These are phyloP conservation scores for Monosporascus sp. DNA, from an alignment of 2,329 filamentous ascomycete genomes.

Conservation along the genomic window DNA sequence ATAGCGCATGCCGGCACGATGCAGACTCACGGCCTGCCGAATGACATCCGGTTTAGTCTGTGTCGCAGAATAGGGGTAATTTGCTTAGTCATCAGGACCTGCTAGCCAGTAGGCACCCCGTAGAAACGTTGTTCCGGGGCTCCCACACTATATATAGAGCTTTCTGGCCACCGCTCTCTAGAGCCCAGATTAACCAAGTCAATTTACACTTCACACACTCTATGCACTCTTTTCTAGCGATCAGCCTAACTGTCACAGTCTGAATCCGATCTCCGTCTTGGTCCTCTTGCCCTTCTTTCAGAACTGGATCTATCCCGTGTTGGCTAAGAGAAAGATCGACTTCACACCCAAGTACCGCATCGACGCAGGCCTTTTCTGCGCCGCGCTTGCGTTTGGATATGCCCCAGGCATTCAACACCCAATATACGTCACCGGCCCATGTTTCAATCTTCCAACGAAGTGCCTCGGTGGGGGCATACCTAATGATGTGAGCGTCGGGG, in stretches of 20 bases:
- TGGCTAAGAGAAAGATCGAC: neutral
- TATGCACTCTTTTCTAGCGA: no score
- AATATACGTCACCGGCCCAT: neutral
- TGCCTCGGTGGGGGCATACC: neutral
- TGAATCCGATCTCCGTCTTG: neutral
- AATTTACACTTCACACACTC: no score
- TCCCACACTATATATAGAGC: no score
- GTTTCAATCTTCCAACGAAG: neutral
- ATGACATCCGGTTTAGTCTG: neutral
- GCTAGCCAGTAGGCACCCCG: no score
- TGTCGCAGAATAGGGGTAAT: no score
- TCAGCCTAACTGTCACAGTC: no score
- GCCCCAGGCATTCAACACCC: neutral
- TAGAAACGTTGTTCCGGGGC: no score
- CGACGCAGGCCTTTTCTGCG: neutral
- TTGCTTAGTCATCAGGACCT: no score
- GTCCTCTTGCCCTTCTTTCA: neutral
- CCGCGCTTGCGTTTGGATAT: neutral
- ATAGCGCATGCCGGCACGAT: neutral
- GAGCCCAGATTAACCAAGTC: no score
- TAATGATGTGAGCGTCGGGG: neutral
- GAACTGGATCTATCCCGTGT: neutral
- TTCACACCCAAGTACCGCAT: neutral
- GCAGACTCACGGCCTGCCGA: neutral
- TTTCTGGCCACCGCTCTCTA: no score